Evolutionary conservation across 2,329 filamentous ascomycete genomes (phyloP), one percentile per base, ranked within the genome.

Genomic region (Pestalotiopsis sp.): DNA sequence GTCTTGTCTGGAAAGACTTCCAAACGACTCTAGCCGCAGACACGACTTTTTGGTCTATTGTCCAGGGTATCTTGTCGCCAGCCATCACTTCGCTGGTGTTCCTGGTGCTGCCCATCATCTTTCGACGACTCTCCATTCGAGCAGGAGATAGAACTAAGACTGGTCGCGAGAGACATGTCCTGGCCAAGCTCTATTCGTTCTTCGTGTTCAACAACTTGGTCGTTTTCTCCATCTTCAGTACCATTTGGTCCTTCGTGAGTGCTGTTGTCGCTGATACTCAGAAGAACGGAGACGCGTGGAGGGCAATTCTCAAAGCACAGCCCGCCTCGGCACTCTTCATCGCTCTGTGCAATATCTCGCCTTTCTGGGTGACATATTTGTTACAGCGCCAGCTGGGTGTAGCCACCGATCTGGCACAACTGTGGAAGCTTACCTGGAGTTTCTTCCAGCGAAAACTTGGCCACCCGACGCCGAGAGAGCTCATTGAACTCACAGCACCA

Each of bases 151-250:
- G 92, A 72, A 97, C 94, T 62, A 99, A 98, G 82, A 97, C 93
- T 0, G 93, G 93, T 31, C 90, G 96, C 67, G 96, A 99, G 79
- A 88, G 94, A 38, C 95, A 98, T 79, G 96, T 99, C 66, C 87
- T 96, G 69, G 91, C 90, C 71, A 97, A 97, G 80, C 87, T 99
- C 2, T 99, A 97, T 81, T 88, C 93, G 20, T 99, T 99, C 83
- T 99, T 99, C 80, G 89, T 98, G 66, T 94, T 99, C 85, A 99
- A 99, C 87, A 98, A 98, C 77, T 81, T 99, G 67, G 84, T 99
- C 73, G 91, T 98, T 68, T 98, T 98, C 80, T 98, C 95, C 12
- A 84, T 97, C 14, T 98, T 98, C 80, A 93, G 93, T 59, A 90
- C 93, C 1, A 82, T 94, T 17, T 98, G 93, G 90, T 84, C 84